phyloP scores from a whole-genome alignment of 108 stramenopile species.

The Bacterosira constricta region DNA sequence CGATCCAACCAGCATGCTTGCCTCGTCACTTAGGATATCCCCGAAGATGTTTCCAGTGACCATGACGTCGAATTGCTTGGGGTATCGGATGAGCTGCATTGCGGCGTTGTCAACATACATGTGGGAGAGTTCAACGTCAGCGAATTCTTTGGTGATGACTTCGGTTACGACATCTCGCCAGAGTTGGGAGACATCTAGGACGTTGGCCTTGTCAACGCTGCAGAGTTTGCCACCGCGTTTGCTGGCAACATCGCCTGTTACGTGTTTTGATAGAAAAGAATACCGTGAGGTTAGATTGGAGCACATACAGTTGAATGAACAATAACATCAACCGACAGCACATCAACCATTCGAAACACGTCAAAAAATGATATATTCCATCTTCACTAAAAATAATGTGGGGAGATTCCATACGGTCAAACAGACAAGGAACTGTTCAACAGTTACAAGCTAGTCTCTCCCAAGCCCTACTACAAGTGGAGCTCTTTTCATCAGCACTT shows the following conservation, averaged over 20 bases:
- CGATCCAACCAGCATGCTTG: conserved; percentile 96
- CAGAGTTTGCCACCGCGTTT: conserved; percentile 92
- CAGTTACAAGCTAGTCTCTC: conserved; percentile 4
- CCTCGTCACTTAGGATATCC: conserved; percentile 98
- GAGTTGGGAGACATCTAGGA: conserved; percentile 97
- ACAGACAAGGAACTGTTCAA: conserved; percentile 6
- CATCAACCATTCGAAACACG: no score
- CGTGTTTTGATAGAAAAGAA: not conserved
- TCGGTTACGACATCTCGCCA: conserved; percentile 96
- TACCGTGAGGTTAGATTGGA: not conserved
- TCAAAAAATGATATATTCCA: not conserved
- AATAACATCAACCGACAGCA: no score
- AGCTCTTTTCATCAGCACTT: conserved; percentile 43
- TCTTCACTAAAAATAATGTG: conserved; percentile 10
- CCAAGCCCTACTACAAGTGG: conserved; percentile 24
- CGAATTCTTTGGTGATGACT: conserved; percentile 87
- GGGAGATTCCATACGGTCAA: conserved; percentile 19
- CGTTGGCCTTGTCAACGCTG: conserved; percentile 99
- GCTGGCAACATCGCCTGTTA: conserved; percentile 84
- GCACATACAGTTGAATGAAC: no score
- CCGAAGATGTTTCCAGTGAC: conserved; percentile 99
- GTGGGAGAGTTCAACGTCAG: conserved; percentile 92
- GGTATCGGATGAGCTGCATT: conserved; percentile 98
- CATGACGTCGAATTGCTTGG: conserved; percentile 98
- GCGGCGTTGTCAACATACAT: conserved; percentile 99